Base-by-base conservation (phyloP, 2,329 filamentous ascomycete genomes). In the Aspergillus novoparasiticus region DNA sequence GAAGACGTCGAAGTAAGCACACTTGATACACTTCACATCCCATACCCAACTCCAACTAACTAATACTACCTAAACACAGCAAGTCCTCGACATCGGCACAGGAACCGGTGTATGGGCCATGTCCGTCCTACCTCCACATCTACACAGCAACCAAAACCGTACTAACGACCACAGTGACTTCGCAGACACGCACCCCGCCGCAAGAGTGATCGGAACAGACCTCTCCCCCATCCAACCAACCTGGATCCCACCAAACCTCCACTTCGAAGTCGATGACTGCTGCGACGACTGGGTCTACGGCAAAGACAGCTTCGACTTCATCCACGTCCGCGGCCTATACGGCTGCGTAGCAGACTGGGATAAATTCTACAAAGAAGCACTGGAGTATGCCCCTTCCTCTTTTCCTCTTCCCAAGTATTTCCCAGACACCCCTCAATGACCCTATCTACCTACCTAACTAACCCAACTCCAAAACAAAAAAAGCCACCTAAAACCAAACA, bases 181-280 rank as follows among this genome's bases (percentile, higher is more conserved):
- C 53, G 75, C 72, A 57, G 65, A 80, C 67, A 46, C 76, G 48
- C 70, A 77, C 61, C 78, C 78, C 8, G 71, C 71, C 28, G 79
- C 81, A 16, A 69, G 73, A 30, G 77, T 85, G 45, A 78, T 78
- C 4, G 83, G 82, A 45, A 80, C 77, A 26, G 82, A 84, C 67
- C 77, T 84, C 53, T 81, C 79, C 0, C 81, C 82, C 43, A 84
- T 84, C 55, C 83, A 84, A 65, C 82, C 82, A 4, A 70, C 72
- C 60, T 80, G 71, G 43, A 79, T 83, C 0, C 81, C 82, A 0
- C 76, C 79, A 2, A 84, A 83, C 67, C 78, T 77, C 65, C 68
- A 72, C 30, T 84, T 83, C 66, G 78, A 83, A 59, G 77, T 84
- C 60, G 82, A 83, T 71, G 81, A 83, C 61, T 61, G 59, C 51